Evolutionary conservation across 805 yeast genomes (phyloP), one percentile per base, ranked within the genome.

Genomic region (Naumovozyma baii): DNA sequence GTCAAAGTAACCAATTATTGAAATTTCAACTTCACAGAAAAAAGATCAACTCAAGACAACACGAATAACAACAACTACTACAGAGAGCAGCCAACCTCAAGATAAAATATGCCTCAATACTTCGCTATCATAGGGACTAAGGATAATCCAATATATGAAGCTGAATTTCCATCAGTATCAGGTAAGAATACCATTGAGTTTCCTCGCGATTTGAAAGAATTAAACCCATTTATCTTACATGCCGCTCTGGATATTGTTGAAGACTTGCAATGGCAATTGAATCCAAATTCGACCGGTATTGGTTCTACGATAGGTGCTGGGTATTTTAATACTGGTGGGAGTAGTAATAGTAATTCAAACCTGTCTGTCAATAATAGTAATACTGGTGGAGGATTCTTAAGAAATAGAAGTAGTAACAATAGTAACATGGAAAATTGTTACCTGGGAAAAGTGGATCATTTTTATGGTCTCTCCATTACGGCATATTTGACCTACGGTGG

Each of bases 161-260:
- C 86, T 5, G 95, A 87, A 54, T 80, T 88, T 28, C 43, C 46
- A 17, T 43, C 55, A 83, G 12, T 88, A 83, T 54, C 95, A 83
- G 57, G 69, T 80, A 54, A 78, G 83, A 40, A 42, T 34, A 39
- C 43, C 16, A 12, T n/a, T 12, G 49, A 50, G 54, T 81, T 87
- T 49, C 71, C 88, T 1, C 66, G 74, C 7, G 83, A 79, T 37
- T 73, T 85, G 58, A 72, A 73, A 50, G 95, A 90, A 53, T 63
- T 90, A 29, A 78, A 82, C 48, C 96, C 96, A 17, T 90, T 87
- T 53, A 78, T 92, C 20, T 73, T 88, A 28, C 94, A 92, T 55
- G 75, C 96, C 1, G 77, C 97, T 2, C 62, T 92, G 29, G 98
- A 92, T 59, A 70, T 92, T n/a, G 78, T 92, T 0, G 96, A 92